These are phyloP conservation scores for Maudiozyma serrabonitensis DNA, from an alignment of 805 yeast genomes.

Conservation along the genomic window DNA sequence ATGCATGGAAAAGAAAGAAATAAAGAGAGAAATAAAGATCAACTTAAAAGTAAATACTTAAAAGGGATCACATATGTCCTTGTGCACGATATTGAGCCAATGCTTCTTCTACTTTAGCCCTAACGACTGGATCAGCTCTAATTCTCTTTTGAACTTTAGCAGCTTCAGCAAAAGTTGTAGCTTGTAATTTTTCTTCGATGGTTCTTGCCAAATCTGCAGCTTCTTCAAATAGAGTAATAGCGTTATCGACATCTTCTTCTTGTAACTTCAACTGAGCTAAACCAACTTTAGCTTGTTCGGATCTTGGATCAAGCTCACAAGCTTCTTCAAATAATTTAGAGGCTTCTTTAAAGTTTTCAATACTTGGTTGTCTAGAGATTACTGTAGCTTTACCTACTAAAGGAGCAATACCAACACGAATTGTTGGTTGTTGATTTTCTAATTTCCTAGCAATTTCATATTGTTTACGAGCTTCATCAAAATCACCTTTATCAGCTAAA, in stretches of 20 bases:
- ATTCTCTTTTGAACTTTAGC: constrained; percentile 80
- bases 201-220: constrained; percentile 77
- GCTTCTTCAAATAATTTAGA: constrained; percentile 63
- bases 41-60: no score
- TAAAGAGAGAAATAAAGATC: no score
- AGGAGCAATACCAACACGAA: constrained; percentile 81
- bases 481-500: constrained; percentile 69
- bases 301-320: constrained; percentile 71
- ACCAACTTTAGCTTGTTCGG: constrained; percentile 83
- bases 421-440: constrained; percentile 52
- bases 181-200: constrained; percentile 78
- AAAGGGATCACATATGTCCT: constrained; percentile 7
- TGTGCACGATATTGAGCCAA: constrained; percentile 33
- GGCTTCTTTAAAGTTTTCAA: constrained; percentile 44
- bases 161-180: constrained; percentile 86
- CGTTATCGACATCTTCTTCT: constrained; percentile 71
- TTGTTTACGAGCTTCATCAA: constrained; percentile 63
- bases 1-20: neutral
- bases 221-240: constrained; percentile 71
- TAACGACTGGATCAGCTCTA: constrained; percentile 56
- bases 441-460: constrained; percentile 79
- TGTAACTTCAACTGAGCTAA: constrained; percentile 87
- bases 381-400: constrained; percentile 81
- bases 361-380: constrained; percentile 42
- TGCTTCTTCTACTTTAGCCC: constrained; percentile 53